Evolutionary conservation across 1,139 yeast species (phyloP), one percentile per base, ranked within the genome.

Genomic region (Ogataea hybrid): DNA sequence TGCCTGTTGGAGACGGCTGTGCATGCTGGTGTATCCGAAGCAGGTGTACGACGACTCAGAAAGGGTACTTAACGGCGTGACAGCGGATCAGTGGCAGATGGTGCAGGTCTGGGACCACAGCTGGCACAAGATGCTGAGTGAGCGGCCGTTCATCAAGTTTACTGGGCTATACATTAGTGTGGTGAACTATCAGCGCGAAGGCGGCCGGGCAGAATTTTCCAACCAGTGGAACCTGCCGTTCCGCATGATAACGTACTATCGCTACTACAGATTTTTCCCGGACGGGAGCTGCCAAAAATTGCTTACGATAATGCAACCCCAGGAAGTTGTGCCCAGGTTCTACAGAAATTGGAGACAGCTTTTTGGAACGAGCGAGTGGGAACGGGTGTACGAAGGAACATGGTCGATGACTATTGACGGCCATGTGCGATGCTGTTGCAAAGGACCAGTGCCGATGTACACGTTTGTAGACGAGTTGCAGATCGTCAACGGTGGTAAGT

Each of bases 111-210:
- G 79, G 68, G 69, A 69, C 35, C 63, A 66, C 41, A 68, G 81
- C 28, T 79, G 84, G 80, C 69, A 68, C 40, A 49, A 59, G 15
- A 81, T 83, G 88, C 56, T 67, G 36, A 48, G 59, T 16, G 63
- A 71, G 32, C 62, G 86, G 27, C 96, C 97, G 0, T 83, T 83
- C 53, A 56, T 90, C 17, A 83, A 90, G 56, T 87, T 79, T 59
- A 69, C 78, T 38, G 98, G 98, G 1, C 75, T 89, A 28, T 92
- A 90, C 58, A 85, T 92, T 22, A 81, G 95, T 54, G 86, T 84
- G 10, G 84, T 92, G 41, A 84, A 86, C 49, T 90, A 88, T 62
- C 75, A 85, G 52, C 75, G 95, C 46, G 86, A 86, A 56, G 95
- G 97, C 38, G 79, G 84, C 1, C 72, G 78, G 40, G 75, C 73